Evolutionary conservation across 177 flowering plant genomes (phyloP).

Genomic region (Vitis hybrid): DNA sequence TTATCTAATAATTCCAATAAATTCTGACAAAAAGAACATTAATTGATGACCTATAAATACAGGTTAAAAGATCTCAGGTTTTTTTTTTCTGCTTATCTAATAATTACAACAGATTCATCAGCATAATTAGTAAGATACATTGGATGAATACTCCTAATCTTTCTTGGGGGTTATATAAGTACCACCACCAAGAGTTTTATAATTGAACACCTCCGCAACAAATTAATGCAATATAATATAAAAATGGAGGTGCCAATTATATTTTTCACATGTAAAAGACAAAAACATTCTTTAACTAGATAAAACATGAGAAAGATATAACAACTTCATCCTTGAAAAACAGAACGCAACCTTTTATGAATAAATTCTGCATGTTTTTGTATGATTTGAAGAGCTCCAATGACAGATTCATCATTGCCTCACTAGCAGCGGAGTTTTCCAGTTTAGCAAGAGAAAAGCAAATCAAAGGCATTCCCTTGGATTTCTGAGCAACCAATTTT

Average conservation of each 20-base stretch:
- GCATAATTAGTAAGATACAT: no score
- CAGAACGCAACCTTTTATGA: constrained; percentile 42
- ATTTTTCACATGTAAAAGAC: neutral
- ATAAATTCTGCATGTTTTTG: constrained; percentile 29
- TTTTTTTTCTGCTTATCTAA: no score
- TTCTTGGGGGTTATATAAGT: no score
- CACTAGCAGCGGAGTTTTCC: constrained; percentile 46
- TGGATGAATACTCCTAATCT: no score
- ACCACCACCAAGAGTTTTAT: no score
- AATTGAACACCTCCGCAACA: no score
- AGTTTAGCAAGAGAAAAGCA: constrained; percentile 59
- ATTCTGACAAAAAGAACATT: no score
- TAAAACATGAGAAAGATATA: neutral
- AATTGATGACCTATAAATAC: no score
- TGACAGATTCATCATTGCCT: constrained; percentile 63
- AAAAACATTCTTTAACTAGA: neutral
- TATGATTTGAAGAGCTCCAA: constrained; percentile 53
- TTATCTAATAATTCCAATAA: no score
- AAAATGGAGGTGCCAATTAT: neutral
- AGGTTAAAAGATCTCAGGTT: no score
- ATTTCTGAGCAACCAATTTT: constrained; percentile 71
- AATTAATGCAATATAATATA: no score
- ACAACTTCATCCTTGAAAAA: neutral
- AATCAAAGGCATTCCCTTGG: constrained; percentile 85
- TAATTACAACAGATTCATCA: no score